Conservation (phyloP, 2,329 filamentous ascomycete genomes). For the Colletotrichum lindemuthianum region DNA sequence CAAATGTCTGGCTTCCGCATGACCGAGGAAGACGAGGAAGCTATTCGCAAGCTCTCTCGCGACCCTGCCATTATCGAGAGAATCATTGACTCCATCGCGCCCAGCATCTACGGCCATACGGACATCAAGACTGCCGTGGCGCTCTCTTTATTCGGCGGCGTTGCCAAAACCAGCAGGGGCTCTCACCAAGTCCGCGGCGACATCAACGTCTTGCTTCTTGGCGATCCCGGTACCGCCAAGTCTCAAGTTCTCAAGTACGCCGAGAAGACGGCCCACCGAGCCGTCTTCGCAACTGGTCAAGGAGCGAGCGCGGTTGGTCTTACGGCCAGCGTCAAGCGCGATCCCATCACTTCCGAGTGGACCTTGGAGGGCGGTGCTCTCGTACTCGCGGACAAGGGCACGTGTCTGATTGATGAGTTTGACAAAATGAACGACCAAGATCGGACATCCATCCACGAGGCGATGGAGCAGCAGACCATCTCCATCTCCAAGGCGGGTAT, state of each 20-base stretch:
- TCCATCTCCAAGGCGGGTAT: slow-evolving; percentile 99
- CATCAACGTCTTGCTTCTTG: slow-evolving; percentile 96
- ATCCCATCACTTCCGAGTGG: slow-evolving; percentile 96
- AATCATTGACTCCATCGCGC: slow-evolving; percentile 91
- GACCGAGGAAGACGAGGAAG: slow-evolving; percentile 92
- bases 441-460: slow-evolving; percentile 97
- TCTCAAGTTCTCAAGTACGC: slow-evolving; percentile 98
- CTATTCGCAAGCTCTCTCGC: slow-evolving; percentile 86
- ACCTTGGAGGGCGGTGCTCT: slow-evolving; percentile 95
- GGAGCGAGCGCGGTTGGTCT: slow-evolving; percentile 97
- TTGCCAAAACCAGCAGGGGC: slow-evolving; percentile 89
- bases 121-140: slow-evolving; percentile 98
- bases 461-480: slow-evolving; percentile 99
- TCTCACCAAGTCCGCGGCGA: slow-evolving; percentile 93
- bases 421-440: slow-evolving; percentile 99
- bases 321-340: slow-evolving; percentile 93
- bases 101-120: slow-evolving; percentile 95
- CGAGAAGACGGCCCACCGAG: slow-evolving; percentile 95
- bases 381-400: slow-evolving; percentile 93
- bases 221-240: slow-evolving; percentile 97
- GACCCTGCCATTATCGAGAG: slow-evolving; percentile 94
- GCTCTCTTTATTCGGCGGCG: slow-evolving; percentile 92
- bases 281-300: slow-evolving; percentile 97
- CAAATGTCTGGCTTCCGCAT: slow-evolving; percentile 96
- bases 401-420: slow-evolving; percentile 97